Evolutionary conservation across 2,329 filamentous ascomycete species (phyloP).

Genomic region (Alternaria arbusti): DNA sequence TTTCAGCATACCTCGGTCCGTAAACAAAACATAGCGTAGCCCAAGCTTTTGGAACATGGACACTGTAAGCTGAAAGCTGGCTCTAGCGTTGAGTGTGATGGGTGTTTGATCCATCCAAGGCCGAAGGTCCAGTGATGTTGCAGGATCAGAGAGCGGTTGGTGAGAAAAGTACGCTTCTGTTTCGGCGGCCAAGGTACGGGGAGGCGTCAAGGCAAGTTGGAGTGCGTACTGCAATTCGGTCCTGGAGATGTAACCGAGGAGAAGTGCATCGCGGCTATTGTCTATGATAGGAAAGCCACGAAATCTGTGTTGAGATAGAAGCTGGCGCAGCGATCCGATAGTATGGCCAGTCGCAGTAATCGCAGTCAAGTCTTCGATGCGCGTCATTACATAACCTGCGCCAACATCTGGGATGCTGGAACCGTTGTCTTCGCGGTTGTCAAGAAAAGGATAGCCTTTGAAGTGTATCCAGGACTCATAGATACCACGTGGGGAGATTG

Average conservation of each 20-base stretch:
- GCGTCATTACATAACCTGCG: constrained; percentile 89
- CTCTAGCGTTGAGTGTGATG: constrained; percentile 80
- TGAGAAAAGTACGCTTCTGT: constrained; percentile 86
- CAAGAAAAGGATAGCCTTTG: constrained; percentile 93
- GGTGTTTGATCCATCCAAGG: constrained; percentile 99
- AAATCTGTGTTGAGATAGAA: constrained; percentile 77
- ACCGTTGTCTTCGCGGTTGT: constrained; percentile 76
- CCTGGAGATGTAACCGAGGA: constrained; percentile 93
- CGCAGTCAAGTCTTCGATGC: constrained; percentile 86
- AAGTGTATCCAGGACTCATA: constrained; percentile 98
- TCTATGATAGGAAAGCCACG: constrained; percentile 92
- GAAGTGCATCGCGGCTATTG: constrained; percentile 75
- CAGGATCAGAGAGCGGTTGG: constrained; percentile 75
- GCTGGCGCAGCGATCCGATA: constrained; percentile 72
- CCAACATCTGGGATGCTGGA: constrained; percentile 78
- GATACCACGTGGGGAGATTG: constrained; percentile 89
- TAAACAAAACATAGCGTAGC: constrained; percentile 86
- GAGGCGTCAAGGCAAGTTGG: constrained; percentile 63
- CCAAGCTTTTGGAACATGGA: constrained; percentile 95
- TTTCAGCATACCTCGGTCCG: constrained; percentile 78
- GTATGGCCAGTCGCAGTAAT: constrained; percentile 89
- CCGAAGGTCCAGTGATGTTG: constrained; percentile 80
- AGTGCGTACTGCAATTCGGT: constrained; percentile 87
- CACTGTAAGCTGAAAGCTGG: constrained; percentile 82
- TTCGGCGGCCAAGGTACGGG: constrained; percentile 67